These are phyloP conservation scores for Globisporangium sylvaticum DNA, from an alignment of 352 stramenopile species.

Conservation along the genomic window DNA sequence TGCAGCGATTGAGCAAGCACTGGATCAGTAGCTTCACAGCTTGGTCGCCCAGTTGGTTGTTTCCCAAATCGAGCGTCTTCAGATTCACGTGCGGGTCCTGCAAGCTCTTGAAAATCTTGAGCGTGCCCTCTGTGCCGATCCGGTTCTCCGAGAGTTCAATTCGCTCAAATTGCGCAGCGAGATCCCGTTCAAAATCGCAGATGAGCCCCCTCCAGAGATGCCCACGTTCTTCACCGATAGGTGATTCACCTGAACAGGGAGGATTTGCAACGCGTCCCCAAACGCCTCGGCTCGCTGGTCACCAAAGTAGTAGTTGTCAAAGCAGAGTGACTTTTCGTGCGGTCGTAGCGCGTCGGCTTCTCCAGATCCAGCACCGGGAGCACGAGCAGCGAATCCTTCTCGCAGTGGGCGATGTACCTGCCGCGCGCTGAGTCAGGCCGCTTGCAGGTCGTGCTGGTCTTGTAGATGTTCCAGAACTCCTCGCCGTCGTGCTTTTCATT, in stretches of 20 bases:
- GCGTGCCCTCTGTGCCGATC: constrained; percentile 47
- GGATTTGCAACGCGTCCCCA: constrained; percentile 48
- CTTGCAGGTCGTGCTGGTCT: constrained; percentile 31
- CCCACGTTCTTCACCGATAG: constrained; percentile 75
- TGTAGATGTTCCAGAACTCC: constrained; percentile 64
- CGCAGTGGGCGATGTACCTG: constrained; percentile 57
- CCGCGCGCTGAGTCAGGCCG: constrained; percentile 48
- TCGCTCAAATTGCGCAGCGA: constrained; percentile 45
- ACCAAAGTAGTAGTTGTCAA: constrained; percentile 77
- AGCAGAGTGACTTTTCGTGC: constrained; percentile 37
- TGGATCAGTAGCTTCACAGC: constrained; percentile 49
- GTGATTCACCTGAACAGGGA: constrained; percentile 50
- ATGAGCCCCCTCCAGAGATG: constrained; percentile 48
- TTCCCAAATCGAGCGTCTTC: constrained; percentile 58
- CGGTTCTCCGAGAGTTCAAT: constrained; percentile 62
- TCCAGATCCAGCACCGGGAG: constrained; percentile 63
- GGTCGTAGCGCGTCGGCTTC: constrained; percentile 39
- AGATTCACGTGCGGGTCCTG: constrained; percentile 55
- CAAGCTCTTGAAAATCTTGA: constrained; percentile 53
- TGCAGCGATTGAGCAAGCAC: constrained; percentile 66
- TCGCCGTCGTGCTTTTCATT: constrained; percentile 15
- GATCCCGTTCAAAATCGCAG: constrained; percentile 54
- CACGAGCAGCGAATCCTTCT: constrained; percentile 55
- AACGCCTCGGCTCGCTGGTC: constrained; percentile 61
- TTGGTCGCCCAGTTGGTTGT: constrained; percentile 72